Evolutionary conservation across 1,284 basidiomycete species (phyloP), one percentile per base, ranked within the genome.

Genomic region (Takashimella tepidaria): DNA sequence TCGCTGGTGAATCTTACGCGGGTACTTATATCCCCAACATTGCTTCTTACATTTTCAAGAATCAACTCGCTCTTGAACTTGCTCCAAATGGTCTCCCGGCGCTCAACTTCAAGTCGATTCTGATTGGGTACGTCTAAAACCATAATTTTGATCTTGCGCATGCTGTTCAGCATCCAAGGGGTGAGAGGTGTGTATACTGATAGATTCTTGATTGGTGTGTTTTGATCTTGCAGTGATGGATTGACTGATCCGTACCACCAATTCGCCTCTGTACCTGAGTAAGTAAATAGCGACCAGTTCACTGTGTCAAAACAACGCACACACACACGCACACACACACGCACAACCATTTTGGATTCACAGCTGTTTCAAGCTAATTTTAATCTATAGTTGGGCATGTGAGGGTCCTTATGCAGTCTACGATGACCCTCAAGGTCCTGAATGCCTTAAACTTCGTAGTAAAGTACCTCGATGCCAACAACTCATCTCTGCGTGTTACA

Each of bases 81-180:
- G 65, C 67, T 1, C 64, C 71, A 1, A 57, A 59, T 13, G 63
- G 58, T 8, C 56, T 74, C 4, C 72, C 69, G 62, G 79, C 79
- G 56, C 84, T 93, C 72, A 88, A 90, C 73, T 79, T 95, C 43
- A 82, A 81, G 41, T 88, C 86, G 0, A 73, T 93, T 43, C 79
- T 93, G 60, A 81, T 93, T 49, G 91, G 85, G 10, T 92, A 89
- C 63, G 89, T 88, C 12, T n/a, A n/a, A n/a, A n/a, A n/a, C n/a
- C n/a, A n/a, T n/a, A n/a, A n/a, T n/a, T n/a, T n/a, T n/a, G n/a
- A n/a, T n/a, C n/a, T n/a, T n/a, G n/a, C n/a, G n/a, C n/a, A n/a
- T n/a, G n/a, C n/a, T n/a, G n/a, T n/a, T n/a, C n/a, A n/a, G n/a
- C n/a, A n/a, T n/a, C n/a, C n/a, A n/a, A n/a, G n/a, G n/a, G n/a